Percentiles rank a stretch among this genome's conserved stretches.
These are phyloP conservation scores for Scenedesmus sp. DNA, from an alignment of 163 green algal species.

Conservation along the genomic window DNA sequence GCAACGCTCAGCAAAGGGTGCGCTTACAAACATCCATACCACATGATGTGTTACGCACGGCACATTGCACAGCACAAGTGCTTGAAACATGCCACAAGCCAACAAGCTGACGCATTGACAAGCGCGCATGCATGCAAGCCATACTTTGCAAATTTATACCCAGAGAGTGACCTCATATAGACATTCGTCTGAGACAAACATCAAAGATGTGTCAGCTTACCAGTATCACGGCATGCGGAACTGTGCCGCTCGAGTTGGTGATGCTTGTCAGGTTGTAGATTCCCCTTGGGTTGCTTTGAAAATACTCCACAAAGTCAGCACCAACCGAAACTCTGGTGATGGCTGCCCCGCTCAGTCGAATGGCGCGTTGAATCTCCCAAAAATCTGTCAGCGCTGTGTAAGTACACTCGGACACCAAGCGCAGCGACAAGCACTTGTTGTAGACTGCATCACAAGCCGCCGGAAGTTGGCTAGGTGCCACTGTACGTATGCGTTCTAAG, in stretches of 20 bases:
- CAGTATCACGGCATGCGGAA: neutral
- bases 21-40: too few species aligned
- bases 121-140: too few species aligned
- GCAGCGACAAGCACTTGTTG: neutral
- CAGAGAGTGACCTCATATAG: too few species aligned
- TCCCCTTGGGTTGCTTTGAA: neutral
- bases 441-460: neutral
- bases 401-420: neutral
- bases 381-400: neutral
- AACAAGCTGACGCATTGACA: too few species aligned
- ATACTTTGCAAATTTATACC: too few species aligned
- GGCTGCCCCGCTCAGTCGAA: neutral
- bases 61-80: too few species aligned
- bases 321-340: neutral
- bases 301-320: neutral
- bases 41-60: too few species aligned
- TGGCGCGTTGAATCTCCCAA: neutral
- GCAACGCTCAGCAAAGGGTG: too few species aligned
- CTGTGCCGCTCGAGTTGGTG: too few species aligned
- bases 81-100: too few species aligned
- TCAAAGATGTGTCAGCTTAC: neutral
- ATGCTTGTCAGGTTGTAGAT: neutral
- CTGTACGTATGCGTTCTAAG: neutral
- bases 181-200: too few species aligned
- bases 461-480: neutral